These are phyloP conservation scores for Pachysandra terminalis DNA, from an alignment of 164 flowering plant genomes.

Conservation along the genomic window DNA sequence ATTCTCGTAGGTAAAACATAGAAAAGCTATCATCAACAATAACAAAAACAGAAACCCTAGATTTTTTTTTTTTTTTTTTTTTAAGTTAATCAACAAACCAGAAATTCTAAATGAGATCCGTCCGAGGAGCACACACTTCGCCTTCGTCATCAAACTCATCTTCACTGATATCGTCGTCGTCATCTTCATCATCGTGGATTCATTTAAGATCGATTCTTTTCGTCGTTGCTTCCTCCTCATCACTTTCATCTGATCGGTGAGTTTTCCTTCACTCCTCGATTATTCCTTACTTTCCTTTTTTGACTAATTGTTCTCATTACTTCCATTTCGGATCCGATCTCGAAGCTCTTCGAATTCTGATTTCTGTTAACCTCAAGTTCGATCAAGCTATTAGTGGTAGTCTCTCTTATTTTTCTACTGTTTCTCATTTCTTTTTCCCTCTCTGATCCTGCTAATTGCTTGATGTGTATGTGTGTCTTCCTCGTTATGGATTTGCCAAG, in stretches of 20 bases:
- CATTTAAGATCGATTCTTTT: conserved; percentile 81
- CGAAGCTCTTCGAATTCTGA: not conserved
- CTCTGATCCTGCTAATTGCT: not conserved
- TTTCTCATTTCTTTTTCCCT: too few species aligned
- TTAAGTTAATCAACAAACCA: not conserved
- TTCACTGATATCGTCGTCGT: conserved; percentile 30
- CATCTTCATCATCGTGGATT: conserved; percentile 45
- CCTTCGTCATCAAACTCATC: conserved; percentile 30
- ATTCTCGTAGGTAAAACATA: not conserved
- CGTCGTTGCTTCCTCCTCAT: conserved; percentile 60
- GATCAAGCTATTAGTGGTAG: not conserved
- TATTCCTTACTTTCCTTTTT: not conserved
- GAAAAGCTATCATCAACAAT: not conserved
- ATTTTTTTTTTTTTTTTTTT: too few species aligned
- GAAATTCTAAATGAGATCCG: not conserved
- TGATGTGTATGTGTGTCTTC: not conserved
- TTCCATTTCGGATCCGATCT: conserved; percentile 16
- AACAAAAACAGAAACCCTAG: not conserved
- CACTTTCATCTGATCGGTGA: conserved; percentile 75
- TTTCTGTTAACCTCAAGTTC: not conserved
- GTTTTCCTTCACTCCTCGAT: conserved; percentile 20
- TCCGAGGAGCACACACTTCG: not conserved
- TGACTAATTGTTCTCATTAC: not conserved
- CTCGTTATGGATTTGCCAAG: not conserved
- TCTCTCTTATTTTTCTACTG: not conserved